Evolutionary conservation across 108 stramenopile genomes (phyloP).

Genomic region (Skeletonema menzelii): DNA sequence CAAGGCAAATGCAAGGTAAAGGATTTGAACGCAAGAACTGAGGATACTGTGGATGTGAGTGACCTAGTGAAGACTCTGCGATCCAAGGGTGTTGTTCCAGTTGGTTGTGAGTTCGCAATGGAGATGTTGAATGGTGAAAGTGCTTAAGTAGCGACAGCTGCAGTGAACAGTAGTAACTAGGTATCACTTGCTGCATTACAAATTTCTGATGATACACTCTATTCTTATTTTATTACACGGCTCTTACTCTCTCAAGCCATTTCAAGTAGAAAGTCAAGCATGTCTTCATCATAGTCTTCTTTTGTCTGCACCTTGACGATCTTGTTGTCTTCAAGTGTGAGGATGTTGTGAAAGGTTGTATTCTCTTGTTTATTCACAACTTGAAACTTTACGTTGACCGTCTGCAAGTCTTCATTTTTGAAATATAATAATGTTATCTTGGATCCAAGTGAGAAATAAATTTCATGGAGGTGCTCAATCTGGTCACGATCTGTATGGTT

Average conservation of each 20-base stretch:
- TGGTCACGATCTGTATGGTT: neutral
- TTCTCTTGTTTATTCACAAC: neutral
- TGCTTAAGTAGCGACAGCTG: neutral
- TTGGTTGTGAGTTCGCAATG: constrained; percentile 67
- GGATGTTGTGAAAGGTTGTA: neutral
- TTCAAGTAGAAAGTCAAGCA: neutral
- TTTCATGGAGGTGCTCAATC: neutral
- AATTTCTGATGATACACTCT: neutral
- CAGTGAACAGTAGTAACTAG: neutral
- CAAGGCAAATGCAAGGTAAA: constrained; percentile 84
- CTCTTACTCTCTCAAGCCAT: neutral
- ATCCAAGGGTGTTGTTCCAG: constrained; percentile 63
- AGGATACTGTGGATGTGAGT: constrained; percentile 55
- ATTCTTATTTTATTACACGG: neutral
- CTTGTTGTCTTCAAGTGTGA: neutral
- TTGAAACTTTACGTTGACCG: neutral
- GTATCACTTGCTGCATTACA: neutral
- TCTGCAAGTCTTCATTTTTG: neutral
- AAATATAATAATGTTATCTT: neutral
- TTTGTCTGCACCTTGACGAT: neutral
- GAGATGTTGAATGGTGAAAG: constrained; percentile 35
- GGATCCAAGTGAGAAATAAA: neutral
- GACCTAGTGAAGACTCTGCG: constrained; percentile 51
- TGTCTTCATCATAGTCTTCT: neutral
- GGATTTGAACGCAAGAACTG: constrained; percentile 69